These are phyloP conservation scores for Debaryomyces sp. DNA, from an alignment of 1,139 yeast species.

Conservation along the genomic window DNA sequence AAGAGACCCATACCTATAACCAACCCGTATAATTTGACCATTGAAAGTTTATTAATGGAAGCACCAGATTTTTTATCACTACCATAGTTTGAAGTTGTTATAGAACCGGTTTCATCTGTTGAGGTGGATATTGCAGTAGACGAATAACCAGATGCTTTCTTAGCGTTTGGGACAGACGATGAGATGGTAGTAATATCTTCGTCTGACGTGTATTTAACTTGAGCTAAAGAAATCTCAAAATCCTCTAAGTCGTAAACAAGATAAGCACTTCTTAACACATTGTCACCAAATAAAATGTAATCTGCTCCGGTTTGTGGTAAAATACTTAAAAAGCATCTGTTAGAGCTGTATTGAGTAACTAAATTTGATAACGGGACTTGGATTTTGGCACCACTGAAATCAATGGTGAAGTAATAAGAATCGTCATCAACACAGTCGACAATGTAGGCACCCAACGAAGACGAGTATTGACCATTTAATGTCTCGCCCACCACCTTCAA, in stretches of 20 bases:
- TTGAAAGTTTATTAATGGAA: neutral
- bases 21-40: neutral
- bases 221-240: conserved; percentile 68
- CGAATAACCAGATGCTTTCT: conserved; percentile 10
- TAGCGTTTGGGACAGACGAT: conserved; percentile 49
- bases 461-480: conserved; percentile 27
- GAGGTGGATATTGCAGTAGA: conserved; percentile 7
- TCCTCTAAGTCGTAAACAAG: conserved; percentile 77
- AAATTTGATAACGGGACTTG: conserved; percentile 38
- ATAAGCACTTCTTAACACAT: conserved; percentile 72
- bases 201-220: conserved; percentile 44
- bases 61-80: neutral
- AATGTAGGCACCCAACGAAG: conserved; percentile 12
- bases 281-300: conserved; percentile 62
- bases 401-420: conserved; percentile 28
- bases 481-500: conserved; percentile 29
- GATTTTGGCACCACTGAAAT: conserved; percentile 43
- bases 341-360: conserved; percentile 14
- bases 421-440: conserved; percentile 24
- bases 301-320: conserved; percentile 22
- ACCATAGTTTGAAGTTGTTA: conserved; percentile 1
- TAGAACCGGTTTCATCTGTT: neutral
- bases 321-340: conserved; percentile 34
- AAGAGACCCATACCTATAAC: neutral
- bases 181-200: conserved; percentile 48